Conservation (phyloP, 805 yeast genomes). For the Starmerella sp. region DNA sequence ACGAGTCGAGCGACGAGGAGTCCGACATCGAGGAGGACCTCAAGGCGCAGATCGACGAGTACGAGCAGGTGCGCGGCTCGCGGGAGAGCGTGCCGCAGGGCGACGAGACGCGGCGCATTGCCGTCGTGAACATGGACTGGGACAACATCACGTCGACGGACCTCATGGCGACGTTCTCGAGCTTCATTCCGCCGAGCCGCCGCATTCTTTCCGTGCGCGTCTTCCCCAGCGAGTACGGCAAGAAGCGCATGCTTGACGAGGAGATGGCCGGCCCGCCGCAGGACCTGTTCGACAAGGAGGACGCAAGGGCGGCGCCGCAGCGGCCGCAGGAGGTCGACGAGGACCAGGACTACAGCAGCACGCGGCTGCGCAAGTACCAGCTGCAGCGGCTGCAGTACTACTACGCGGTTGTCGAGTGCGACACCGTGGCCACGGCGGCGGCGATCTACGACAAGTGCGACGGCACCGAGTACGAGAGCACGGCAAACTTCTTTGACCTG, state of each 20-base stretch:
- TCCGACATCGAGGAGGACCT: conserved; percentile 15
- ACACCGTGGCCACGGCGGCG: conserved; percentile 57
- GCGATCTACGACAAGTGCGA: conserved; percentile 77
- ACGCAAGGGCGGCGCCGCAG: conserved; percentile 27
- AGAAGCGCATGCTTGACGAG: conserved; percentile 79
- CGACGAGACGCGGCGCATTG: conserved; percentile 70
- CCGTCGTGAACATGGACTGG: conserved; percentile 96
- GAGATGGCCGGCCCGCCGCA: conserved; percentile 87
- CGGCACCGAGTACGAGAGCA: conserved; percentile 90
- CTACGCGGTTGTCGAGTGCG: conserved; percentile 84
- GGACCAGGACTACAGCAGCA: conserved; percentile 77
- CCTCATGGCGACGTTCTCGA: conserved; percentile 73
- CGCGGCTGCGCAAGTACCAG: conserved; percentile 78
- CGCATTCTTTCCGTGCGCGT: conserved; percentile 55
- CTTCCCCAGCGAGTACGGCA: conserved; percentile 87
- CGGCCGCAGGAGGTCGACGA: conserved; percentile 38
- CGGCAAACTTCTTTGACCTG: conserved; percentile 86
- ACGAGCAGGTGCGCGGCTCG: conserved; percentile 25
- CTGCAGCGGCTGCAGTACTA: conserved; percentile 84
- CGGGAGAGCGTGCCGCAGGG: conserved; percentile 61
- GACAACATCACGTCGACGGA: conserved; percentile 84
- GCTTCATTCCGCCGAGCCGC: conserved; percentile 74
- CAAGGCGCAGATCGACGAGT: conserved; percentile 26
- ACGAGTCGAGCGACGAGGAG: conserved; percentile 7
- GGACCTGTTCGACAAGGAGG: conserved; percentile 50